Base-by-base conservation (phyloP, 176 grass and related monocot species). In the Metroxylon sagu region DNA sequence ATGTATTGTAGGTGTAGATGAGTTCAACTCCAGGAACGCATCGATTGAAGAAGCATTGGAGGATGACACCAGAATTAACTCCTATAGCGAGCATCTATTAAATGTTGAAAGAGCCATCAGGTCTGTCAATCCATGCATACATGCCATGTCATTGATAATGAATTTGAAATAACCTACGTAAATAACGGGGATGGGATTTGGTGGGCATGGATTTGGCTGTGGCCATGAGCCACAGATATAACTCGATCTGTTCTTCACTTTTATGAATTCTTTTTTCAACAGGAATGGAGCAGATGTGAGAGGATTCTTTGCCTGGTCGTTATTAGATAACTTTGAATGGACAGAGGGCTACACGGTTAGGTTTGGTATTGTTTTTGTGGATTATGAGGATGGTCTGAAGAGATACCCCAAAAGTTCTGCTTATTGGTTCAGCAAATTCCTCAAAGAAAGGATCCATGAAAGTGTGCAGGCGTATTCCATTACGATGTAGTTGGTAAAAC, bases 271-370 rank as follows among this genome's bases (percentile, higher is more conserved):
- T 57, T 56, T 62, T 81, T 3, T 82, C 78, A 0, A 10, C 78
- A 96, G 91, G 74, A 4, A 85, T 77, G 80, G 83, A 51, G 77
- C 65, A 16, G 53, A 87, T 16, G 61, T 96, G 25, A 75, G 57
- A 61, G 91, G 86, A 68, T 96, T 82, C 49, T 96, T 96, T 57
- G 80, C 83, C 26, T 96, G 91, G 91, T 90, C 86, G 0, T 61
- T 96, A 18, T 81, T 87, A 29, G 91, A 96, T 71, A 87, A 96
- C 17, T 90, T 96, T 4, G 91, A 96, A 65, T 96, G 86, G 91
- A 66, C 74, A 73, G 79, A 79, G 62, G 91, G 91, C 17, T 96
- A 79, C 69, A 79, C 77, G n/a, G 82, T 96, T n/a, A 73, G 91
- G 23, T 96, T 96, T 17, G 86, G 86, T 17, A 76, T 87, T 54